Percentiles rank a stretch among this genome's conserved stretches.
Conservation (phyloP, 768 basidiomycete genomes). For the Russula lepida region DNA sequence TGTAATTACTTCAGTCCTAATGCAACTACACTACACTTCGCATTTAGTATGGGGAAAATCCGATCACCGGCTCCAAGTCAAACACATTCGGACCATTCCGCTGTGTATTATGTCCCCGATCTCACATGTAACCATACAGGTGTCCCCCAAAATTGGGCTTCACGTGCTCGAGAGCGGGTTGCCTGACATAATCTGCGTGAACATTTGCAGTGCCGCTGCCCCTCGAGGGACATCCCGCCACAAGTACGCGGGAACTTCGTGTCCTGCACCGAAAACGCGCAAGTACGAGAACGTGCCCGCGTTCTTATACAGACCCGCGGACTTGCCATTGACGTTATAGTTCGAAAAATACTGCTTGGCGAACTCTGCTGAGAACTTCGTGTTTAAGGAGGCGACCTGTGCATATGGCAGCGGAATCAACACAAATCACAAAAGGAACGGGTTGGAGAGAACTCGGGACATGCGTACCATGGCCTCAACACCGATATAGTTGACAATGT, state of each 20-base stretch:
- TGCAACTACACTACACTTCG: too few relatives aligned
- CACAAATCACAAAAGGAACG: not conserved
- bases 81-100: too few relatives aligned
- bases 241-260: slow-evolving; percentile 29
- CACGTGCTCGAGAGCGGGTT: slow-evolving; percentile 25
- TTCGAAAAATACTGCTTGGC: slow-evolving; percentile 36
- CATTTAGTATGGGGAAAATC: too few relatives aligned
- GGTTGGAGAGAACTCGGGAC: not conserved
- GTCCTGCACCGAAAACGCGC: slow-evolving; percentile 40
- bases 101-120: too few relatives aligned
- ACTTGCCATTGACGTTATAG: slow-evolving; percentile 43
- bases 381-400: slow-evolving; percentile 41
- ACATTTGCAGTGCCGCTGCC: slow-evolving; percentile 29
- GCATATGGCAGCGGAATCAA: not conserved
- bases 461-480: slow-evolving; percentile 46
- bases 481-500: slow-evolving; percentile 46
- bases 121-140: too few relatives aligned
- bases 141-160: too few relatives aligned
- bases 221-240: slow-evolving; percentile 24
- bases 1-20: too few relatives aligned
- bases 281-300: slow-evolving; percentile 51
- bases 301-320: slow-evolving; percentile 48
- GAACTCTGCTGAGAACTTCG: slow-evolving; percentile 37
- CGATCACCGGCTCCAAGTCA: too few relatives aligned
- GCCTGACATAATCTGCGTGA: slow-evolving; percentile 30